Evolutionary conservation across 2,329 filamentous ascomycete species (phyloP), one percentile per base, ranked within the genome.

Genomic region (Ophiosphaerella herpotricha): DNA sequence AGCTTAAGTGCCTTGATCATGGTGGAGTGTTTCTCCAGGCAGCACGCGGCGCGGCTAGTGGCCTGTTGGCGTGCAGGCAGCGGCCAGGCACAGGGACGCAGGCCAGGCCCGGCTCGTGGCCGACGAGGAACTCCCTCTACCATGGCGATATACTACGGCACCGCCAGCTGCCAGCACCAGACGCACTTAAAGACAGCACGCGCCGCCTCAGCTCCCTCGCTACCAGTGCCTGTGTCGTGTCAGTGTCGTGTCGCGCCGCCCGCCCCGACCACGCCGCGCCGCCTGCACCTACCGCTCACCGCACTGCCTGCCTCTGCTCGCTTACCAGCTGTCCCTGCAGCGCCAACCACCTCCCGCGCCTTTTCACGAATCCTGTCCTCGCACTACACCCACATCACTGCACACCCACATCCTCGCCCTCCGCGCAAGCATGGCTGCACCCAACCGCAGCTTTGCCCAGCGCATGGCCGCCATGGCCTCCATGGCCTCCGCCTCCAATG

Each of bases 381-480:
- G 14, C 40, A 13, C 16, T 18, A 43, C 41, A 21, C 13, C 41
- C 11, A 24, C 55, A 44, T 50, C 48, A 34, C 50, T 46, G 40
- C 49, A 51, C 49, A 48, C 45, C 16, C 57, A 52, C 61, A 56
- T 46, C 53, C 44, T 57, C 53, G 54, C 64, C 55, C 57, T 61
- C 36, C 54, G 48, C 54, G 50, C 54, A 23, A 52, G 52, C 60
- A 69, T 69, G 66, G 60, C 67, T 60, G 60, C 64, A 55, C 57
- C 55, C 55, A 63, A 63, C 61, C 62, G 70, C 65, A 70, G 66
- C 60, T 74, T 73, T 60, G 68, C 68, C 46, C 63, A 66, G 67
- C 70, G 71, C 64, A 70, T 72, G 57, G 66, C 64, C 64, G 72
- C 61, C 52, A 85, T 87, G 80, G 83, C 83, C 40, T 80, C 83